Evolutionary conservation across 23 red algal genomes (phyloP).

Genomic region (Gracilaria caudata): DNA sequence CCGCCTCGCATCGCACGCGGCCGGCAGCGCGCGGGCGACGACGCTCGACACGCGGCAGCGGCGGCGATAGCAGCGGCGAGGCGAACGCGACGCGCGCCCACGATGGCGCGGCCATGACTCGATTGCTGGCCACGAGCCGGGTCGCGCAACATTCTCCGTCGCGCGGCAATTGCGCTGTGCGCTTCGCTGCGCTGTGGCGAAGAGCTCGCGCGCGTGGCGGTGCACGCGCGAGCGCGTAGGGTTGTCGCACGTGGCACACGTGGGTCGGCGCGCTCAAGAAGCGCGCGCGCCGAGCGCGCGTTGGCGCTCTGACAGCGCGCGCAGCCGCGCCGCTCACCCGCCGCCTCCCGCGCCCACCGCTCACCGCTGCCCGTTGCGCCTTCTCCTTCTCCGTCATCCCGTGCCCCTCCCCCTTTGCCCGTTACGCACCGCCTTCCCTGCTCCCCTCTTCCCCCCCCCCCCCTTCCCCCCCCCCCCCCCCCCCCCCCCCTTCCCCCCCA

Average conservation of each 20-base stretch:
- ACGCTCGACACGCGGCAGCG: background rate
- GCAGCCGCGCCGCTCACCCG: background rate
- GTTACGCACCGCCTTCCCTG: constrained; percentile 13
- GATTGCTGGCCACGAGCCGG: too few species aligned
- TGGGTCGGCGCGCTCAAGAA: background rate
- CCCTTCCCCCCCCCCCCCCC: background rate
- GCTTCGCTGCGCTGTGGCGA: background rate
- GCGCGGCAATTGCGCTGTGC: too few species aligned
- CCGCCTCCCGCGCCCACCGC: background rate
- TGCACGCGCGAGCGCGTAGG: background rate
- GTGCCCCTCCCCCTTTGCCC: background rate
- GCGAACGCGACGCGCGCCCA: background rate
- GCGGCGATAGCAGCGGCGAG: background rate
- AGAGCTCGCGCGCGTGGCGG: background rate
- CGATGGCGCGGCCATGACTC: too few species aligned
- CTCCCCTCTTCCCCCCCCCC: constrained; percentile 4
- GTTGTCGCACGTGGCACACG: background rate
- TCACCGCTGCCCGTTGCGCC: constrained; percentile 8
- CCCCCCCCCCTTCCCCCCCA: background rate
- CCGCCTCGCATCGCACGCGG: background rate
- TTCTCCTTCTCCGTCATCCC: background rate
- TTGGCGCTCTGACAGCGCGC: constrained; percentile 4
- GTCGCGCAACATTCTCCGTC: too few species aligned
- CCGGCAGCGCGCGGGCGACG: background rate
- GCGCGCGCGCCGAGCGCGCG: background rate